Evolutionary conservation across 140 eudicot genomes (phyloP).

Genomic region (Flaveria floridana): DNA sequence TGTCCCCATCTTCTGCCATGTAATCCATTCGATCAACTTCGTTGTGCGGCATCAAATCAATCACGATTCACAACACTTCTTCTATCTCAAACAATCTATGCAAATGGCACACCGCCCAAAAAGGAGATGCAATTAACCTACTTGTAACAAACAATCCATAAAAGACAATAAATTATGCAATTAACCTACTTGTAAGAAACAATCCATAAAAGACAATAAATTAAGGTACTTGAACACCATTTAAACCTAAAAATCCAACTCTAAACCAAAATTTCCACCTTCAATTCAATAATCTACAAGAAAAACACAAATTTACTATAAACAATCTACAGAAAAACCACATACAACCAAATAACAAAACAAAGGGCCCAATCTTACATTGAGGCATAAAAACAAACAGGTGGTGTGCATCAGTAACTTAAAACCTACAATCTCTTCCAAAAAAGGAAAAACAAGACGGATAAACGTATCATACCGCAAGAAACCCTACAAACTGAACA

Average conservation of each 20-base stretch:
- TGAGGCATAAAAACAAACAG: slow-evolving; percentile 34
- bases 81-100: slow-evolving; percentile 12
- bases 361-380: slow-evolving; percentile 18
- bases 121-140: slow-evolving; percentile 7
- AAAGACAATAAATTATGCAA: not conserved
- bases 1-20: slow-evolving; percentile 60
- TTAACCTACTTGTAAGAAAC: not conserved
- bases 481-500: slow-evolving; percentile 28
- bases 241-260: not conserved
- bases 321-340: slow-evolving; percentile 15
- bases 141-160: not conserved
- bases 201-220: not conserved
- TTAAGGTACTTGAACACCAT: not conserved
- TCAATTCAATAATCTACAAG: not conserved
- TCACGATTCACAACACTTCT: not conserved
- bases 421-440: not conserved
- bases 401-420: slow-evolving; percentile 28
- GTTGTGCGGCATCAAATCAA: slow-evolving; percentile 31
- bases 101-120: slow-evolving; percentile 15
- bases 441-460: slow-evolving; percentile 2
- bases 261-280: not conserved
- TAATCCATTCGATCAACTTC: slow-evolving; percentile 44
- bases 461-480: slow-evolving; percentile 17
- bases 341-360: slow-evolving; percentile 7
- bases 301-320: slow-evolving; percentile 3